Evolutionary conservation across 371 early-diverging fungal genomes (phyloP).

Genomic region (Mucor lusitanicus): DNA sequence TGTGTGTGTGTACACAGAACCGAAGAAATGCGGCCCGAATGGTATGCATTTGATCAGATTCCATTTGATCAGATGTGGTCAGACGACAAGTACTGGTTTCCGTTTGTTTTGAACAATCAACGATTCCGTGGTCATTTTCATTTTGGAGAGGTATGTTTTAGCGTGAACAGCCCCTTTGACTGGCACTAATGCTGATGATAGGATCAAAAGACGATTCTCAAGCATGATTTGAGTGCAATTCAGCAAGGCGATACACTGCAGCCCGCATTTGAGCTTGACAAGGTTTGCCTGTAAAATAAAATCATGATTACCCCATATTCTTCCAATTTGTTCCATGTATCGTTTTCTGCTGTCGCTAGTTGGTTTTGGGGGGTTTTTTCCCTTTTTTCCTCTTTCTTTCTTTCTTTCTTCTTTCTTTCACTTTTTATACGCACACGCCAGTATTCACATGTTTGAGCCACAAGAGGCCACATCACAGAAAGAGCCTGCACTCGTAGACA

Average conservation of each 20-base stretch:
- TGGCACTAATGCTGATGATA: too few relatives aligned
- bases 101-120: conserved; percentile 22
- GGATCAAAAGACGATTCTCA: conserved; percentile 22
- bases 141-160: conserved; percentile 10
- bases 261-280: not conserved
- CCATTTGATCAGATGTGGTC: conserved; percentile 62
- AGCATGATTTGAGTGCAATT: not conserved
- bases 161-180: not conserved
- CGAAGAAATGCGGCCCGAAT: conserved; percentile 67
- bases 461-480: not conserved
- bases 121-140: conserved; percentile 42
- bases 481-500: not conserved
- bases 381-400: not conserved
- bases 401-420: not conserved
- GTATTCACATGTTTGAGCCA: conserved; percentile 1
- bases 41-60: conserved; percentile 53
- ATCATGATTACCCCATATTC: not conserved
- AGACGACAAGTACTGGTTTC: conserved; percentile 58
- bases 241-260: not conserved
- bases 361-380: too few relatives aligned
- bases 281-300: not conserved
- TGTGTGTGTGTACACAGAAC: conserved; percentile 24
- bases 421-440: too few relatives aligned
- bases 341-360: not conserved
- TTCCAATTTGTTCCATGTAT: not conserved